Evolutionary conservation across 2,329 filamentous ascomycete genomes (phyloP), one percentile per base, ranked within the genome.

Genomic region (Bipolaris cookei): DNA sequence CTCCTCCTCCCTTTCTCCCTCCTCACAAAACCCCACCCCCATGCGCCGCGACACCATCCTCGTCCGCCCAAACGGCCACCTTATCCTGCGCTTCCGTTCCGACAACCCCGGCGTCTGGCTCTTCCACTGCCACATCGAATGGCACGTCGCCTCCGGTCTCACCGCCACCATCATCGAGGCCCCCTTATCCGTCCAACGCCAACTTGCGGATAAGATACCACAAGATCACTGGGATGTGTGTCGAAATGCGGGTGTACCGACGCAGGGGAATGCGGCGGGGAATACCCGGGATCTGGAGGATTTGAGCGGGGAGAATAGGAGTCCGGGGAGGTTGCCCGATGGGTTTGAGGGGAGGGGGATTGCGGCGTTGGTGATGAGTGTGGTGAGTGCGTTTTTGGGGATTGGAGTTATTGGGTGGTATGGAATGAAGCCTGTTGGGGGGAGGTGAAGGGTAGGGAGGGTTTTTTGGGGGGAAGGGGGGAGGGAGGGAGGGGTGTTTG

Each of bases 301-400:
- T 61, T 34, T 77, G 37, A 62, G 14, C 0, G 74, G 74, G 7
- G 68, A 89, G 72, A 88, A 87, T 54, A 76, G 70, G 34, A 80
- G 82, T 2, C 83, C 86, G 0, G 75, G 74, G 0, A 81, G 78
- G 41, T 70, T 94, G 14, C 90, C 90, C 0, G 81, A 78, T 1
- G 90, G 90, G 0, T 92, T 93, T 72, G 91, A 88, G 0, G 74
- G 86, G 0, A 82, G 83, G 34, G 91, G 91, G 6, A 89, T 90
- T 41, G 84, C 92, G 1, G 91, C 91, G 10, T 77, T 95, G 64
- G 87, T 88, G 2, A 91, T 94, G 70, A 91, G 88, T 68, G 84
- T 84, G 61, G 61, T 92, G 3, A 83, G 83, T 14, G 91, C 90
- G 2, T 79, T 92, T 46, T 65, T 91, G 6, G 91, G 91, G 7